Evolutionary conservation across 2,329 filamentous ascomycete genomes (phyloP).

Genomic region (Xylariaceae sp.): DNA sequence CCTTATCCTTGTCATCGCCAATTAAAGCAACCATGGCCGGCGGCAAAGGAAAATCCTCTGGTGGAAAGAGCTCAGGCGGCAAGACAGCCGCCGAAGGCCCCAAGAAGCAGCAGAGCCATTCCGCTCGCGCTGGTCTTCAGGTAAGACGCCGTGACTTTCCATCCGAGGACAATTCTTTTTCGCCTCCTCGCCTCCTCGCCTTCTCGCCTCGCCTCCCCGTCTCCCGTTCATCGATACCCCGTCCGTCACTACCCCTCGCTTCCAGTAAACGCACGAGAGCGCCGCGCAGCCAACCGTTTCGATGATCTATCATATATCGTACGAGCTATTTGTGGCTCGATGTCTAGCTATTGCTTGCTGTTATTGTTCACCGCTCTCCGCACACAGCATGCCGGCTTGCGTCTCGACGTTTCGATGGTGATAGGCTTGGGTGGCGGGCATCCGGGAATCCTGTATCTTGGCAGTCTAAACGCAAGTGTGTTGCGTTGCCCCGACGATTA

Average conservation of each 20-base stretch:
- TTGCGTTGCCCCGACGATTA: background rate
- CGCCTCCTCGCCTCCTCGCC: background rate
- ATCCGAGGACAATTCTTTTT: slow-evolving; percentile 11
- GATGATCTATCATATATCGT: background rate
- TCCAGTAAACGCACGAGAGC: slow-evolving; percentile 1
- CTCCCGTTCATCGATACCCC: slow-evolving; percentile 2
- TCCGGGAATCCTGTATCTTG: background rate
- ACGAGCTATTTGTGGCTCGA: background rate
- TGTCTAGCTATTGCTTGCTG: background rate
- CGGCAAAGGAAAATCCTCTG: slow-evolving; percentile 89
- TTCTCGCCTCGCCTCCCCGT: background rate
- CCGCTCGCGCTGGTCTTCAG: slow-evolving; percentile 90
- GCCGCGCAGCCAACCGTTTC: background rate
- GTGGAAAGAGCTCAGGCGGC: slow-evolving; percentile 55
- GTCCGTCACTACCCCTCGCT: slow-evolving; percentile 8
- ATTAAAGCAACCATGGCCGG: slow-evolving; percentile 56
- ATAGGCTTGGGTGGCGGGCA: background rate
- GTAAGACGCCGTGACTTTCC: slow-evolving; percentile 50
- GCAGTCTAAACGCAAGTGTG: background rate
- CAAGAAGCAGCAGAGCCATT: slow-evolving; percentile 93
- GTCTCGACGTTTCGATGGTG: slow-evolving; percentile 1
- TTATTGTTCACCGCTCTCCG: background rate
- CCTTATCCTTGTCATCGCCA: slow-evolving; percentile 12
- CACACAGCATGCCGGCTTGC: background rate
- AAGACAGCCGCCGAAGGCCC: slow-evolving; percentile 51